A percentile compares a stretch with the other conserved stretches of the same genome.
Conservation (phyloP, 2,329 filamentous ascomycete species). For the Aspergillus quadricinctus region DNA sequence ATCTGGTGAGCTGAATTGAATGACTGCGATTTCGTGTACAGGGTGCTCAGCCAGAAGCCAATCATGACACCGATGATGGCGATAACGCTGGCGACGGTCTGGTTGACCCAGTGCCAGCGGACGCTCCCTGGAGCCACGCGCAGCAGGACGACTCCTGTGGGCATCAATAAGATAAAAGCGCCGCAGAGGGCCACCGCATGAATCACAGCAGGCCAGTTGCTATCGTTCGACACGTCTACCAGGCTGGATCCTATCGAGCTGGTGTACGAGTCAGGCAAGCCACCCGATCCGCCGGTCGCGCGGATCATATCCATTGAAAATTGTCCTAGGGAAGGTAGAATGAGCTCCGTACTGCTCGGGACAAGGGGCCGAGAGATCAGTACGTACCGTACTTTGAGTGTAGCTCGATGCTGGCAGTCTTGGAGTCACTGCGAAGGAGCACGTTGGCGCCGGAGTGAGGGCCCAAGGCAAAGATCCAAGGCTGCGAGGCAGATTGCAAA, state of each 20-base stretch:
- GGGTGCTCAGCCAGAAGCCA: conserved; percentile 38
- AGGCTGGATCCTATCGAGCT: conserved; percentile 8
- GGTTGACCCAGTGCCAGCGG: conserved; percentile 37
- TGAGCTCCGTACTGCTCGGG: not conserved
- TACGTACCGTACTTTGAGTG: conserved; percentile 18
- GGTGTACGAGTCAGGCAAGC: conserved; percentile 9
- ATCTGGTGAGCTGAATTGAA: conserved; percentile 47
- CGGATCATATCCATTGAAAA: conserved; percentile 17
- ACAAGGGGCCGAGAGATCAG: not conserved
- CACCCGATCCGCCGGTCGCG: conserved; percentile 15
- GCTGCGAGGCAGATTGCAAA: conserved; percentile 11
- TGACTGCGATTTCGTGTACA: conserved; percentile 33
- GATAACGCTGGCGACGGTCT: conserved; percentile 34
- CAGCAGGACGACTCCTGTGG: conserved; percentile 14
- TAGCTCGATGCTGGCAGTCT: conserved; percentile 14
- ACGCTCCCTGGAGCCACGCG: conserved; percentile 17
- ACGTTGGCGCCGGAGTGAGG: conserved; percentile 4
- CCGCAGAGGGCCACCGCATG: conserved; percentile 12
- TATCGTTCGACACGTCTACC: conserved; percentile 6
- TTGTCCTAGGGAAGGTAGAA: conserved; percentile 1
- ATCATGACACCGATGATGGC: conserved; percentile 37
- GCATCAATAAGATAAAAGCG: conserved; percentile 18
- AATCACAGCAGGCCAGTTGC: conserved; percentile 17
- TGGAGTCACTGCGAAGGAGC: conserved; percentile 14
- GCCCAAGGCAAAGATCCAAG: conserved; percentile 18